Evolutionary conservation across 2,329 filamentous ascomycete genomes (phyloP), one percentile per base, ranked within the genome.

Genomic region (Curvularia verruculosa): DNA sequence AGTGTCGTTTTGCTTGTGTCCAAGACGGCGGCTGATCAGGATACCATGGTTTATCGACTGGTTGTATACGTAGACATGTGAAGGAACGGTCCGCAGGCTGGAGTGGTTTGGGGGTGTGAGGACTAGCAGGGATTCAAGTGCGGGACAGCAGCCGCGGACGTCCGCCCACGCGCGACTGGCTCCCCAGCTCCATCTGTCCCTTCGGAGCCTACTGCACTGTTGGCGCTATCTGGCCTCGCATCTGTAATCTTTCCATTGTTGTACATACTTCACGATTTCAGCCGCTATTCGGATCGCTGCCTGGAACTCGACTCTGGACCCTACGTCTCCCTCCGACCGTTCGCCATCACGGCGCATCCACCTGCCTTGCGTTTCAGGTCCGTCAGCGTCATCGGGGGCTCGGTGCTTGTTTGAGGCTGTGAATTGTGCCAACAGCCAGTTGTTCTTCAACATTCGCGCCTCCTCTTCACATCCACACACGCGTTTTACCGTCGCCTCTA

Each of bases 391-490:
- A 56, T 37, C 45, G 63, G 65, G 65, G 65, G 58, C 64, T 9
- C 55, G 64, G 60, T 65, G 69, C 68, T 49, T 62, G 65, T 62
- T 57, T 48, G 66, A 72, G 71, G 72, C 71, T 71, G 70, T 61
- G 39, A 62, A 60, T 67, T 61, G 59, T 54, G 15, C 66, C 49
- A 69, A 56, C 65, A 67, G 72, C 68, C 73, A 76, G 71, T 64
- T 76, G 72, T 75, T 68, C 64, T 64, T 59, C 65, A 60, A 49
- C 23, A 55, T 54, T 50, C 59, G 34, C 63, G 58, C 60, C 56
- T 54, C 24, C 56, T 54, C 51, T 64, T 48, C 49, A 55, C 60
- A 36, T 52, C 61, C 54, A 56, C 62, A 59, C 60, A 46, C 52
- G 58, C 58, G 49, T 39, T 46, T 60, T 50, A 15, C 21, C 24